Evolutionary conservation across 331 rosid genomes (phyloP).

Genomic region (Telfairia occidentalis): DNA sequence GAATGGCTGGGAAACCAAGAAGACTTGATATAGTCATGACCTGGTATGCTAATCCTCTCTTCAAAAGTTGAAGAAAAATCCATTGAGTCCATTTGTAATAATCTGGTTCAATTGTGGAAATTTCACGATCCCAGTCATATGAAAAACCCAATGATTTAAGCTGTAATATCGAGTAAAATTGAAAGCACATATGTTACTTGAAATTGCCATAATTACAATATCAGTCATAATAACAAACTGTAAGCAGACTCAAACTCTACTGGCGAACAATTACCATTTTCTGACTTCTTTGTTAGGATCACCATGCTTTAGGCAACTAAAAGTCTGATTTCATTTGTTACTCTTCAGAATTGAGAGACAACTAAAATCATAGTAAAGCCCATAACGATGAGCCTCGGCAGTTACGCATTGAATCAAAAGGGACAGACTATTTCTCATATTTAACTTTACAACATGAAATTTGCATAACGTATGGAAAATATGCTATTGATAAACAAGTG

Average conservation of each 20-base stretch:
- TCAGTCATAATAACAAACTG: neutral
- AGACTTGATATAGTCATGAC: constrained; percentile 25
- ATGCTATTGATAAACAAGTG: neutral
- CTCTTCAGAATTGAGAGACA: neutral
- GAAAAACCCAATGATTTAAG: constrained; percentile 90
- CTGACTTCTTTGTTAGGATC: neutral
- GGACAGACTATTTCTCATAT: neutral
- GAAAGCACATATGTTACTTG: neutral
- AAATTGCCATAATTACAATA: neutral
- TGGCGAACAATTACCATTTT: neutral
- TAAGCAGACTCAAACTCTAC: neutral
- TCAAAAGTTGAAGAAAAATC: constrained; percentile 87
- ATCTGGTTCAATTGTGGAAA: constrained; percentile 84
- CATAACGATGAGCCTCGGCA: neutral
- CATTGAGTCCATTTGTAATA: constrained; percentile 97
- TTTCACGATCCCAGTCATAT: constrained; percentile 92
- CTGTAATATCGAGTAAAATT: constrained; percentile 27
- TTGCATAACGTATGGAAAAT: neutral
- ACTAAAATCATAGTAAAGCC: constrained; percentile 1
- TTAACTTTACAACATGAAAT: neutral
- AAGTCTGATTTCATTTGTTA: neutral
- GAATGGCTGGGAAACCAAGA: constrained; percentile 7
- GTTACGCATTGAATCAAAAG: neutral
- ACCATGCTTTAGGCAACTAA: neutral
- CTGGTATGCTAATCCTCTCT: constrained; percentile 95